Percentiles rank a stretch among this genome's conserved stretches.
phyloP scores from a whole-genome alignment of 2,329 filamentous ascomycete genomes.

The Penicillium griseofulvum region DNA sequence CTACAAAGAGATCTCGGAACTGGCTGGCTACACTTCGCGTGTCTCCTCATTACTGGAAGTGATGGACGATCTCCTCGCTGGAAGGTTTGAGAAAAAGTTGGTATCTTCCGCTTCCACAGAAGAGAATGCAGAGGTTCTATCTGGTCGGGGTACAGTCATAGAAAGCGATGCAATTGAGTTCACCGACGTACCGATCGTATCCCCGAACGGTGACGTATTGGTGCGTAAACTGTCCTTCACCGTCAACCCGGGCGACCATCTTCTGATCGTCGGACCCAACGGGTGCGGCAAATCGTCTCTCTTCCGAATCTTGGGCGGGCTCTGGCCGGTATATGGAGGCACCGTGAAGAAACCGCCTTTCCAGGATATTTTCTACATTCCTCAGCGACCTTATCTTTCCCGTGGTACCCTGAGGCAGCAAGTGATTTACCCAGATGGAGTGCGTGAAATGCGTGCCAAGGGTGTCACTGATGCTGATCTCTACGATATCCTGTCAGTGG shows the following conservation, averaged over 20 bases:
- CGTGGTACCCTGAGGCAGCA: constrained; percentile 91
- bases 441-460: constrained; percentile 82
- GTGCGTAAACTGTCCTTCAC: constrained; percentile 82
- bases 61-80: constrained; percentile 87
- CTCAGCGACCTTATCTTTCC: constrained; percentile 89
- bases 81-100: constrained; percentile 93
- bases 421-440: constrained; percentile 89
- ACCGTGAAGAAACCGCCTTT: constrained; percentile 88
- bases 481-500: constrained; percentile 68
- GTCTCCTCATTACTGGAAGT: constrained; percentile 88
- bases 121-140: constrained; percentile 77
- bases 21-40: constrained; percentile 91
- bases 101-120: constrained; percentile 83
- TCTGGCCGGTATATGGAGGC: constrained; percentile 97
- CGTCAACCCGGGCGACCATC: constrained; percentile 80
- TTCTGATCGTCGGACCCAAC: constrained; percentile 93
- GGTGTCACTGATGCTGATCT: constrained; percentile 80
- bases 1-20: constrained; percentile 93
- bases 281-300: constrained; percentile 95
- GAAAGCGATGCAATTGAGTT: constrained; percentile 86
- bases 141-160: constrained; percentile 74
- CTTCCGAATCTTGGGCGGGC: constrained; percentile 90
- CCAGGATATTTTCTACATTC: constrained; percentile 96
- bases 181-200: constrained; percentile 88
- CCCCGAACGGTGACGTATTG: constrained; percentile 91